Base-by-base conservation (phyloP, 2,329 filamentous ascomycete species). In the Aspergillus cejpii region DNA sequence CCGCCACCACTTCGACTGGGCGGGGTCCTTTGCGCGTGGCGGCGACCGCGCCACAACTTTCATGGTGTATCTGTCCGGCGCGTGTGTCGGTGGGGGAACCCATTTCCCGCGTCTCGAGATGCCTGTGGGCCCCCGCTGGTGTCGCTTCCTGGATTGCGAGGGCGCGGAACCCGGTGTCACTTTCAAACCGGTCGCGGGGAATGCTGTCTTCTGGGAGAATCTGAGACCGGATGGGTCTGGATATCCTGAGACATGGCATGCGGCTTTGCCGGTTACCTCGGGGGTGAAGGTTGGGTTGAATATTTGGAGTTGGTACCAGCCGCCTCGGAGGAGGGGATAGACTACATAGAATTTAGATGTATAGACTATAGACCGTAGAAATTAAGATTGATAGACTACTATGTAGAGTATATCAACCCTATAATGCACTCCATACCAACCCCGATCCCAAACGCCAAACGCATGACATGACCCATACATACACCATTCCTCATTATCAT, bases 121-220 rank as follows among this genome's bases (percentile, higher is more conserved):
- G 61, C 74, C 74, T 26, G 44, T 45, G 12, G 70, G 66, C 17
- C 52, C 60, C 27, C 61, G 63, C 42, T 83, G 79, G 79, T 81
- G 78, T 61, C 62, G 69, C 41, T 80, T 79, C 51, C 54, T 82
- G 19, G 76, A 80, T 43, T 81, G 77, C 54, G 65, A 67, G 43
- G 63, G 55, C 1, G 64, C n/a, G n/a, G n/a, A n/a, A n/a, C n/a
- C n/a, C n/a, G 79, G 78, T 0, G 67, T 81, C 1, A 79, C 74
- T 1, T 82, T 83, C 55, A 77, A 75, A 56, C 74, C 78, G 0
- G 71, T 75, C 31, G 71, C 70, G 45, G 76, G 78, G 0, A 79
- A 78, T 64, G 79, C 79, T 1, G 72, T 83, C 1, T 83, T 76
- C 47, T 83, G 79, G 79, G 74, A 77, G 64, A 83, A 83, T 59